Evolutionary conservation across 192 early-diverging fungal genomes (phyloP), one percentile per base, ranked within the genome.

Genomic region (Entomortierella beljakovae): DNA sequence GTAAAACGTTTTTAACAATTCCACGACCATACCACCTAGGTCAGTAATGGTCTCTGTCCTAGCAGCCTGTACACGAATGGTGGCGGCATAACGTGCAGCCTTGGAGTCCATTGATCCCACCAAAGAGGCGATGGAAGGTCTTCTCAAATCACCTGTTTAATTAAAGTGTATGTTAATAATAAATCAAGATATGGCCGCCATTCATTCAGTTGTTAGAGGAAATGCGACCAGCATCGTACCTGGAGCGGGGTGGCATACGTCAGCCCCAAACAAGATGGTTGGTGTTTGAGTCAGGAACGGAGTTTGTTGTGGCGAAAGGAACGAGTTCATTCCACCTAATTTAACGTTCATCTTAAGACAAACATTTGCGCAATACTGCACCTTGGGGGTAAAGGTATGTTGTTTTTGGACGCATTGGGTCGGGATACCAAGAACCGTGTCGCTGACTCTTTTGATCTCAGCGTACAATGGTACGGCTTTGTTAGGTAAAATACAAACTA

Each of bases 321-420:
- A 84, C 29, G 88, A 87, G 86, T 97, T 97, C 79, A 88, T 90
- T 37, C 96, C 96, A 61, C 96, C 94, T 5, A 99, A 82, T 86
- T 99, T 97, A 34, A 92, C 88, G 81, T 99, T 99, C 63, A 98
- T 90, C 86, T 99, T 99, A 32, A 99, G 82, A 52, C 90, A 94
- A 33, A 99, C 91, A 59, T 98, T 99, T 8, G 95, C 94, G 61
- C 92, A 94, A 81, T 95, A 96, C 81, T 96, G 93, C 38, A 88
- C 70, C 76, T 92, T 96, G 25, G 91, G 84, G 18, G 87, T 70
- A 79, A 86, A 86, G 68, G 94, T 84, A 70, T 95, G 90, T 77
- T 89, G 93, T 13, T 88, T 82, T 66, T 94, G 95, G 68, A 97
- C 86, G 77, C 97, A 98, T 83, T 98, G 97, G 22, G 96, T 94